phyloP scores from a whole-genome alignment of 2,329 filamentous ascomycete genomes.

The Macrophomina phaseolina region DNA sequence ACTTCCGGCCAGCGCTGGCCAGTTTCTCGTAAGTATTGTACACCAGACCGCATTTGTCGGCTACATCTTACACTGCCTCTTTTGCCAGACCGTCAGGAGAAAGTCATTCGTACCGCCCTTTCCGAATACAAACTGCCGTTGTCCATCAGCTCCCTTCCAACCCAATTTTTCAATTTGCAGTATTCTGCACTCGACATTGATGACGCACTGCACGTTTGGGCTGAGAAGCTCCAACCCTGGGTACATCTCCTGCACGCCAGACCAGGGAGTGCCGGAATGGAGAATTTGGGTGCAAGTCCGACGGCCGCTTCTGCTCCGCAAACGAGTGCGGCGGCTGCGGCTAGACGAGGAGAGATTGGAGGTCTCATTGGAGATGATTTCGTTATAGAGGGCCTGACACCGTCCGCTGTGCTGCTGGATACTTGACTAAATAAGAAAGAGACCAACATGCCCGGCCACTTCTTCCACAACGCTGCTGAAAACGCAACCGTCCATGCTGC shows the following conservation, averaged over 20 bases:
- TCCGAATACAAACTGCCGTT: conserved; percentile 35
- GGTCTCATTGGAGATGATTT: not conserved
- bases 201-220: conserved; percentile 36
- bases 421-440: not conserved
- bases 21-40: not conserved
- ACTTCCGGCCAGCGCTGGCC: conserved; percentile 36
- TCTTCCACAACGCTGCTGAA: too few relatives aligned
- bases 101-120: conserved; percentile 36
- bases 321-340: not conserved
- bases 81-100: conserved; percentile 33
- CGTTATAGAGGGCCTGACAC: not conserved
- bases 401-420: not conserved
- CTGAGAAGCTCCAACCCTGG: conserved; percentile 29
- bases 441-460: not conserved
- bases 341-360: not conserved
- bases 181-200: conserved; percentile 38
- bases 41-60: not conserved
- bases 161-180: conserved; percentile 37
- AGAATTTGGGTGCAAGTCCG: not conserved
- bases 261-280: not conserved
- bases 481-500: too few relatives aligned
- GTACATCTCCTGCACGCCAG: conserved; percentile 7
- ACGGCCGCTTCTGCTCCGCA: not conserved
- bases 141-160: conserved; percentile 33
- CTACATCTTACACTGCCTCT: not conserved